Base-by-base conservation (phyloP, 805 yeast genomes). In the Monosporozyma yasuniensis region DNA sequence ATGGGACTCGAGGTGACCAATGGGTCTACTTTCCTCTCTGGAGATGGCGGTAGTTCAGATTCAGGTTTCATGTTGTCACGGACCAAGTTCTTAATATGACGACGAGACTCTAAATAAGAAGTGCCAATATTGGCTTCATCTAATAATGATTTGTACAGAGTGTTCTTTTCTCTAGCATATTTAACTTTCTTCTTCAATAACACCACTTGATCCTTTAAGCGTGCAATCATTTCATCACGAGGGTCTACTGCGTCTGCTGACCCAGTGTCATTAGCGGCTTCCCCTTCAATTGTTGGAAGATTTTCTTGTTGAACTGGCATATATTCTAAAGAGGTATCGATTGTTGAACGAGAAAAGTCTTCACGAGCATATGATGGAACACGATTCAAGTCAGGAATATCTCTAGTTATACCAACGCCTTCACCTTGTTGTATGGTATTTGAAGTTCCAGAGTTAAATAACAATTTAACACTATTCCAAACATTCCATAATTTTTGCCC, bases 1-100 rank as follows among this genome's bases (percentile, higher is more conserved):
- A 62, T 57, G 10, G 70, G 70, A 48, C 69, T 65, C 2, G 70
- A 66, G 1, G 70, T 66, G 47, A 63, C 57, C 23, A 65, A 46
- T 4, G 70, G 70, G 47, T 59, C 56, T 1, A 50, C 49, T 4
- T 51, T 48, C 10, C 57, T 46, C 34, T 50, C 51, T 18, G 57
- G 57, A 11, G 67, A 62, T 2, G 67, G 66, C n/a, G 68, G 68
- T 18, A 64, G 50, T 39, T 61, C 64, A 8, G 54, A 51, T 14
- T 56, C 61, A 2, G 67, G 70, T 28, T 61, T 63, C 28, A 63
- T 51, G 42, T 64, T 57, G n/a, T 56, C 59, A 30, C 56, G 59
- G 47, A 61, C 65, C 18, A 66, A 50, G 47, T 66, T 66, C 37
- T 57, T 59, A n/a, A 66, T 66, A 45, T 61, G 59, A 46, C 70